Base-by-base conservation (phyloP, 1,284 basidiomycete species). In the Rhodotorula sp. region DNA sequence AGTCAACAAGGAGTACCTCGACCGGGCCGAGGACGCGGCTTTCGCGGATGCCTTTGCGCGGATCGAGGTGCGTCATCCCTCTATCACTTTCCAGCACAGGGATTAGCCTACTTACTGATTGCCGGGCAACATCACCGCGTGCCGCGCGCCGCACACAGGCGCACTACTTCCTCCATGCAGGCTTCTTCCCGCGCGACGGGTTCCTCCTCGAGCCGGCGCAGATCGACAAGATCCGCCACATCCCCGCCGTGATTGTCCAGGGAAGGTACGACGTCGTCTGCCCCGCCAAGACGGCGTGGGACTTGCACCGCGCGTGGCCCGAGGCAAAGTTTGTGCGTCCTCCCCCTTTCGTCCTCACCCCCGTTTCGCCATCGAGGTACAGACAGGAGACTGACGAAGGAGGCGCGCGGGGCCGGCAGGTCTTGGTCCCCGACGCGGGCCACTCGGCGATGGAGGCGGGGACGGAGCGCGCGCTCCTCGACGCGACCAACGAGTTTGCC, bases 391-490 rank as follows among this genome's bases (percentile, higher is more conserved):
- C n/a, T n/a, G n/a, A n/a, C 46, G n/a, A 36, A 32, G n/a, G 27
- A 29, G 48, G 7, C 44, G 12, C 29, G 48, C 54, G 76, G 2
- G 67, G 69, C 32, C 73, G 73, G 63, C 70, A 78, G 58, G 46
- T 69, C 34, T 27, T 97, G 58, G 89, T 96, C 29, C 88, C 90
- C n/a, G 92, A 95, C 81, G 94, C 94, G 9, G 94, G 94, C 0
- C 94, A 97, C 81, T 92, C 90, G 32, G 87, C 92, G 32, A 87
- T 89, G 60, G 94, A 97, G 82, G 81, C 85, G 0, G 91, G 90
- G 9, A 94, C 85, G 29, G 83, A 88, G 32, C 88, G 89, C 80
- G 82, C 90, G 61, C 85, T 97, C 59, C 86, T 92, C 21, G 85
- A 91, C 84, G 92, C 82, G 27, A 80, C 80, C 0, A 78, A 82